Percentiles rank a stretch among this genome's conserved stretches.
Conservation (phyloP, 139 green algal genomes). For the Desmodesmus armatus region DNA sequence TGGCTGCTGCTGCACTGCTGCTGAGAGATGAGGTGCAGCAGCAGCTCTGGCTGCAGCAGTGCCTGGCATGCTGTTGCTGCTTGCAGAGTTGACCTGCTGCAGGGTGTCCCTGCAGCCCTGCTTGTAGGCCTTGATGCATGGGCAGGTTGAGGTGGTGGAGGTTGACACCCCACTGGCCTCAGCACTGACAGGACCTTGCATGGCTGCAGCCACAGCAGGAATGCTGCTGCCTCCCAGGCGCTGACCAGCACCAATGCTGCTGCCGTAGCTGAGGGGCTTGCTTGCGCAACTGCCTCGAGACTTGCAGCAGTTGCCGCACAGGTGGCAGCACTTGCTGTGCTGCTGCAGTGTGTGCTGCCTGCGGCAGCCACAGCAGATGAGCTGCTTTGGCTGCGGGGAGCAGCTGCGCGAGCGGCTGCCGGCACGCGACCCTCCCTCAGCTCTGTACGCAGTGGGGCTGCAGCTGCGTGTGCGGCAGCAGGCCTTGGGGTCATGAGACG, state of each 20-base stretch:
- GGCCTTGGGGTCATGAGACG: no score
- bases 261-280: not conserved
- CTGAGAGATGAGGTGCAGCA: not conserved
- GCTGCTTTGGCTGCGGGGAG: no score
- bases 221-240: slow-evolving; percentile 10
- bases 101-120: not conserved
- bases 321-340: slow-evolving; percentile 22
- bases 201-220: not conserved
- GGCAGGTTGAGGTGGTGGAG: not conserved
- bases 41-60: not conserved
- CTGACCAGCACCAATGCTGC: not conserved
- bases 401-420: no score
- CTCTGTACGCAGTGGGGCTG: no score
- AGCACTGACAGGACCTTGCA: not conserved
- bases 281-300: not conserved
- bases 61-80: not conserved
- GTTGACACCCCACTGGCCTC: not conserved
- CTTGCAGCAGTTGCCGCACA: not conserved
- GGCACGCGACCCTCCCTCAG: no score
- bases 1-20: not conserved
- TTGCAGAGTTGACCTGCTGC: not conserved
- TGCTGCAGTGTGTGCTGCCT: slow-evolving; percentile 28
- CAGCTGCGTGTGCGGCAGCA: not conserved
- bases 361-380: slow-evolving; percentile 8
- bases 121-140: slow-evolving; percentile 35